Conservation (phyloP, 495 filamentous ascomycete genomes). For the Xylaria castorea region DNA sequence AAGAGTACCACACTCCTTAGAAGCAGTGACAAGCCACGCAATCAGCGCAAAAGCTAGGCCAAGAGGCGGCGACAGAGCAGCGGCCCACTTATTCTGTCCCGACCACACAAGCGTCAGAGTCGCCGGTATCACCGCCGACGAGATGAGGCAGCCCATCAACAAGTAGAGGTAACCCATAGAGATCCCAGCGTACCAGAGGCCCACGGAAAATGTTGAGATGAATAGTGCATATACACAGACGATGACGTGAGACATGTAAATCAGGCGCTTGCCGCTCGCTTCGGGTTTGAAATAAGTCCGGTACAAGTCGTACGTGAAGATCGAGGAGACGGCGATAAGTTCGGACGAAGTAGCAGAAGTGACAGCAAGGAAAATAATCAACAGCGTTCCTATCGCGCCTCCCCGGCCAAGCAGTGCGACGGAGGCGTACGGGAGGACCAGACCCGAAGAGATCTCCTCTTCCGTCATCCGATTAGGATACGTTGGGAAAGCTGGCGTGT, state of each 20-base stretch:
- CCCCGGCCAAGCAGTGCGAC: slow-evolving; percentile 90
- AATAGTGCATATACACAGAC: slow-evolving; percentile 79
- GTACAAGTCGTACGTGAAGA: slow-evolving; percentile 94
- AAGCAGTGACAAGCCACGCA: slow-evolving; percentile 91
- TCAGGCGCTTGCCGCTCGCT: slow-evolving; percentile 77
- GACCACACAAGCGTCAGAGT: slow-evolving; percentile 83
- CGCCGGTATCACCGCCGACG: slow-evolving; percentile 82
- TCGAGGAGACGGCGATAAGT: slow-evolving; percentile 89
- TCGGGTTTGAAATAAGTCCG: slow-evolving; percentile 69
- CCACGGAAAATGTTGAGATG: slow-evolving; percentile 86
- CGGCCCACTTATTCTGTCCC: slow-evolving; percentile 81
- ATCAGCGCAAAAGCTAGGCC: slow-evolving; percentile 78
- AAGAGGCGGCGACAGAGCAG: slow-evolving; percentile 74
- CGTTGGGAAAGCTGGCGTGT: slow-evolving; percentile 73
- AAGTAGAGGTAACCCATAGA: slow-evolving; percentile 71
- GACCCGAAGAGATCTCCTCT: slow-evolving; percentile 80
- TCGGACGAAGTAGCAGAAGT: slow-evolving; percentile 89
- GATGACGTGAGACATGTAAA: slow-evolving; percentile 82
- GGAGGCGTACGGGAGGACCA: slow-evolving; percentile 88
- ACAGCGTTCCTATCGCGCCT: slow-evolving; percentile 79
- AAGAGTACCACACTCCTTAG: slow-evolving; percentile 74
- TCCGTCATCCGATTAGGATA: slow-evolving; percentile 75
- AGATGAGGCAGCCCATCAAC: slow-evolving; percentile 92
- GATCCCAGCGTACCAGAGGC: slow-evolving; percentile 70
- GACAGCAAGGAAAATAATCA: slow-evolving; percentile 96